A percentile compares a stretch with the other conserved stretches of the same genome.
These are phyloP conservation scores for Acanthamoeba triangularis DNA, from an alignment of 208 protist genomes.

Conservation along the genomic window DNA sequence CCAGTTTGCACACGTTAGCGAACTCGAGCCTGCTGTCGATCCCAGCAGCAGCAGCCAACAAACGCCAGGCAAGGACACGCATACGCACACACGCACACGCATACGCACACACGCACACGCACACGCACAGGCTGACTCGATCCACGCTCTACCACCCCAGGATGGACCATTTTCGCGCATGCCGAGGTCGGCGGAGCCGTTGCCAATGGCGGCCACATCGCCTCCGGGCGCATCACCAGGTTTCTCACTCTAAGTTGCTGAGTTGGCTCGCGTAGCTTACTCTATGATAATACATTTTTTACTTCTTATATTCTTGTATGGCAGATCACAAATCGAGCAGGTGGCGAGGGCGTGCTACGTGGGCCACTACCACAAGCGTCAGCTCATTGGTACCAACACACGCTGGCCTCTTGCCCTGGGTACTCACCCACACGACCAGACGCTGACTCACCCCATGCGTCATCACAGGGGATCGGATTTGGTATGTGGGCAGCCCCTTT, in stretches of 20 bases:
- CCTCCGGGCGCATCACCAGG: constrained; percentile 60
- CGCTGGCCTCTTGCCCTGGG: neutral
- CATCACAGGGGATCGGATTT: constrained; percentile 36
- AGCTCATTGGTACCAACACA: constrained; percentile 63
- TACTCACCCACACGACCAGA: neutral
- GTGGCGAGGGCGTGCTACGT: constrained; percentile 77
- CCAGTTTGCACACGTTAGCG: constrained; percentile 52
- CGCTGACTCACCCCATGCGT: neutral
- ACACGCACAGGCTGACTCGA: neutral
- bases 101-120: too few species aligned
- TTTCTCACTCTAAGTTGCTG: neutral
- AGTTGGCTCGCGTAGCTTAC: neutral
- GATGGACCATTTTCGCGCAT: constrained; percentile 84
- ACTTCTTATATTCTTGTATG: neutral
- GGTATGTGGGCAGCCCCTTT: constrained; percentile 86
- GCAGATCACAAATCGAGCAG: neutral
- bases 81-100: too few species aligned
- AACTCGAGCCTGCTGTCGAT: neutral
- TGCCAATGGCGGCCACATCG: constrained; percentile 78
- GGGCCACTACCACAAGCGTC: constrained; percentile 85
- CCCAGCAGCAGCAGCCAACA: neutral
- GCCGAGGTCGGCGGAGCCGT: constrained; percentile 81
- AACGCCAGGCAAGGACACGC: neutral
- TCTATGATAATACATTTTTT: neutral
- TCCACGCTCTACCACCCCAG: neutral